A percentile compares a stretch with the other conserved stretches of the same genome.
phyloP scores from a whole-genome alignment of 306 rosid species.

The Mucuna pruriens region DNA sequence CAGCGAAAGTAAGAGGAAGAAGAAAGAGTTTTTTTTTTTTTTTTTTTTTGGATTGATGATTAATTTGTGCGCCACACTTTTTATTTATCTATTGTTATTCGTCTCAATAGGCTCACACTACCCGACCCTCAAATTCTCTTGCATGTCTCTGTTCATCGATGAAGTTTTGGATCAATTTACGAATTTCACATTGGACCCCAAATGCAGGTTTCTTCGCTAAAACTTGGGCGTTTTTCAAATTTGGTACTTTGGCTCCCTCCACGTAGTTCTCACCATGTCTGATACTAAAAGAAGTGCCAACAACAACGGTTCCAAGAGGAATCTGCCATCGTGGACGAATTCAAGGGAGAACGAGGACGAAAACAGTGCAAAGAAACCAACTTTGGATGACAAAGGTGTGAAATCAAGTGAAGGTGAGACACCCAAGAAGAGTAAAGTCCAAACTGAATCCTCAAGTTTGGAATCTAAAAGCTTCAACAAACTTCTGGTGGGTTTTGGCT shows the following conservation, averaged over 20 bases:
- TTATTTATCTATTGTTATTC: neutral
- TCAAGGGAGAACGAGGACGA: slow-evolving; percentile 46
- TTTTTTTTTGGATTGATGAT: neutral
- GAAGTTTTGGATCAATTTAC: slow-evolving; percentile 7
- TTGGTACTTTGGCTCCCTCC: neutral
- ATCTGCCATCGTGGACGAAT: slow-evolving; percentile 76
- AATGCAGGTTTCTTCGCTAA: slow-evolving; percentile 8
- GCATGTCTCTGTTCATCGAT: slow-evolving; percentile 8
- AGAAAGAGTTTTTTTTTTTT: neutral
- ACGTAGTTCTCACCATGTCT: slow-evolving; percentile 54
- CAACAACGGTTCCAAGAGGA: slow-evolving; percentile 55
- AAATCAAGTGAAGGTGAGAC: slow-evolving; percentile 40
- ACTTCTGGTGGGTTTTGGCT: slow-evolving; percentile 62
- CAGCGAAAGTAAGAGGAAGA: slow-evolving; percentile 8
- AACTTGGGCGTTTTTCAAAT: slow-evolving; percentile 23
- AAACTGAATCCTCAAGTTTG: slow-evolving; percentile 40
- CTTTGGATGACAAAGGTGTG: slow-evolving; percentile 46
- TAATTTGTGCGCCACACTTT: neutral
- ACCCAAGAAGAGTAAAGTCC: slow-evolving; percentile 45
- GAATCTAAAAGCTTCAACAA: slow-evolving; percentile 54
- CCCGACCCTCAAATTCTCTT: neutral
- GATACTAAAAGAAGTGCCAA: slow-evolving; percentile 33
- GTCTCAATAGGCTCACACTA: neutral
- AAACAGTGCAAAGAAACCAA: slow-evolving; percentile 47
- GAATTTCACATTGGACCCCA: neutral